Evolutionary conservation across 139 green algal species (phyloP).

Genomic region (Coelastrella sp.): DNA sequence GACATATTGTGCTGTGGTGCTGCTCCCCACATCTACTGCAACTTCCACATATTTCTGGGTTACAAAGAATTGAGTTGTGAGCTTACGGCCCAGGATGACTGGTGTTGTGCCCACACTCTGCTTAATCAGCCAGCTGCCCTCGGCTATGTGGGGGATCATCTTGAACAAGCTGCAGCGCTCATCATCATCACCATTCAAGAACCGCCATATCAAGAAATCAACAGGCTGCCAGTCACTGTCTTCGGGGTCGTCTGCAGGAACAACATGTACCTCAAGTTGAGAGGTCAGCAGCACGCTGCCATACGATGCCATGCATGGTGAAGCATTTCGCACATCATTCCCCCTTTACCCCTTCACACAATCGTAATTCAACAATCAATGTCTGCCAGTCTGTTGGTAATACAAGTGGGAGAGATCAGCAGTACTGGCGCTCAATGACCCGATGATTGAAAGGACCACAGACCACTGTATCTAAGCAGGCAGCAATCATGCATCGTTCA

Average conservation of each 20-base stretch:
- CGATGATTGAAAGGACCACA: too few species aligned
- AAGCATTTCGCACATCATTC: too few species aligned
- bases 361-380: too few species aligned
- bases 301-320: too few species aligned
- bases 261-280: not conserved
- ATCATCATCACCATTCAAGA: constrained; percentile 54
- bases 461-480: too few species aligned
- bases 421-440: too few species aligned
- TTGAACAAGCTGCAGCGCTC: constrained; percentile 60
- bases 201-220: constrained; percentile 61
- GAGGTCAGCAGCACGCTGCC: not conserved
- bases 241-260: constrained; percentile 35
- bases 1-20: constrained; percentile 57
- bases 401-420: too few species aligned
- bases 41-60: constrained; percentile 50
- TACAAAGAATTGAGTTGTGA: constrained; percentile 55
- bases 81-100: constrained; percentile 54
- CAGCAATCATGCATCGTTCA: too few species aligned
- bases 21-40: constrained; percentile 60
- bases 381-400: too few species aligned
- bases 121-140: constrained; percentile 60
- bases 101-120: constrained; percentile 64
- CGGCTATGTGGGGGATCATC: constrained; percentile 59
- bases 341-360: too few species aligned
- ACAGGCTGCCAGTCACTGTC: constrained; percentile 60